Evolutionary conservation across 2,329 filamentous ascomycete species (phyloP), one percentile per base, ranked within the genome.

Genomic region (Cytospora mali): DNA sequence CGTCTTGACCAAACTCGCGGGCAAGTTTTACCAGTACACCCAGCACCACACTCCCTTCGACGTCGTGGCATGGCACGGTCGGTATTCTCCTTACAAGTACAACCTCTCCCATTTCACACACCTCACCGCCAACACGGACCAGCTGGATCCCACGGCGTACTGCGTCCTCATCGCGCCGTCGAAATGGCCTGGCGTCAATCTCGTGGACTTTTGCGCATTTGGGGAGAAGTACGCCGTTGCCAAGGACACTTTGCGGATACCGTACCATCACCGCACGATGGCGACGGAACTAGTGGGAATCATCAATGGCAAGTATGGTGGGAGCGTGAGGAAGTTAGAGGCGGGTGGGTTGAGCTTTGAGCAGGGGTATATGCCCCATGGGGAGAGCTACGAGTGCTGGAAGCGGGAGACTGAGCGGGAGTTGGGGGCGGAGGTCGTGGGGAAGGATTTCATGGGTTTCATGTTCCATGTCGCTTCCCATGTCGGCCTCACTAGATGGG

Each of bases 61-160:
- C 66, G 85, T 89, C 3, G 86, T 88, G 0, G 86, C 85, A 4
- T 89, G 86, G 86, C 85, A 88, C 67, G 86, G 86, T 31, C 82
- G 82, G 54, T 87, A 88, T 70, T 84, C 84, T 62, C 66, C 68
- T 1, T 66, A 64, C 64, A 81, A 82, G 70, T 83, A 83, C 69
- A 80, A 81, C 60, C 71, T 81, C 5, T 79, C 78, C n/a, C 81
- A 80, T 61, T 71, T 85, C 80, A 78, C 80, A 76, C 73, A 82
- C 75, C 84, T 85, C 58, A 78, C 77, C 62, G 81, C 85, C 59
- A 83, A 82, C 13, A 82, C 80, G 68, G 85, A 88, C 71, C 86
- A 88, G 68, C 84, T 84, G 0, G 86, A 88, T 66, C 86, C 86
- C 0, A 84, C 80, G 42, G 81, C 88, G 64, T 88, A 82, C 73